These are phyloP conservation scores for Metroxylon sagu DNA, from an alignment of 176 grass and related monocot species.

Conservation along the genomic window DNA sequence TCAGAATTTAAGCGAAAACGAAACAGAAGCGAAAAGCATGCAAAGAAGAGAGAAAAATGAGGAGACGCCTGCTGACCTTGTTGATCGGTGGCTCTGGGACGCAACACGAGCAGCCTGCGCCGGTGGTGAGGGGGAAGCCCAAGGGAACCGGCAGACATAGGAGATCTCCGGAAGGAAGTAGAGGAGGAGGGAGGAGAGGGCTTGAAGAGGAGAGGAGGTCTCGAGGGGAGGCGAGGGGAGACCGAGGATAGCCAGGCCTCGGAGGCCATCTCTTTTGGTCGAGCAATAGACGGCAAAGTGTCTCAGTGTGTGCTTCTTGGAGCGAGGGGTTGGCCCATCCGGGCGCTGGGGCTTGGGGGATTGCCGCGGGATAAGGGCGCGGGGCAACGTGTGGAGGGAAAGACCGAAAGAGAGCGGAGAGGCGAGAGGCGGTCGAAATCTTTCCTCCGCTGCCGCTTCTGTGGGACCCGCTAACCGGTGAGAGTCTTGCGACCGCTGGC, in stretches of 20 bases:
- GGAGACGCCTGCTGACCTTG: neutral
- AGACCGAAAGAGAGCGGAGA: too few relatives aligned
- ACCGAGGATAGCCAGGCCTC: slow-evolving; percentile 28
- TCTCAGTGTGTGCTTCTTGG: too few relatives aligned
- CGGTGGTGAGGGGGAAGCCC: neutral
- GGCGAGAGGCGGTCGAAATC: too few relatives aligned
- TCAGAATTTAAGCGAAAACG: neutral
- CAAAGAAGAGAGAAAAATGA: neutral
- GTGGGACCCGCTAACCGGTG: too few relatives aligned
- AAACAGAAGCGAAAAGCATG: neutral
- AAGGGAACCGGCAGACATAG: neutral
- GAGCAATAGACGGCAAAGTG: neutral
- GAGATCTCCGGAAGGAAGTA: neutral
- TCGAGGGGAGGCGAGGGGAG: slow-evolving; percentile 12
- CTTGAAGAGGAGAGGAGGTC: slow-evolving; percentile 22
- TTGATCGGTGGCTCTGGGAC: slow-evolving; percentile 31
- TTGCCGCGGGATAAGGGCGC: too few relatives aligned
- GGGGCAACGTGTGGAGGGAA: too few relatives aligned
- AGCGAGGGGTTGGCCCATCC: too few relatives aligned
- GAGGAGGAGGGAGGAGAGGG: neutral
- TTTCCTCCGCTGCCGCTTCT: too few relatives aligned
- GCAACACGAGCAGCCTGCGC: neutral
- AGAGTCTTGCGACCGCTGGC: too few relatives aligned
- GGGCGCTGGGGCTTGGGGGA: too few relatives aligned
- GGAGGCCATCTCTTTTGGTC: slow-evolving; percentile 34